Percentiles rank a stretch among this genome's conserved stretches.
Conservation (phyloP, 176 grass and related monocot genomes). For the Aegilops tauschii region DNA sequence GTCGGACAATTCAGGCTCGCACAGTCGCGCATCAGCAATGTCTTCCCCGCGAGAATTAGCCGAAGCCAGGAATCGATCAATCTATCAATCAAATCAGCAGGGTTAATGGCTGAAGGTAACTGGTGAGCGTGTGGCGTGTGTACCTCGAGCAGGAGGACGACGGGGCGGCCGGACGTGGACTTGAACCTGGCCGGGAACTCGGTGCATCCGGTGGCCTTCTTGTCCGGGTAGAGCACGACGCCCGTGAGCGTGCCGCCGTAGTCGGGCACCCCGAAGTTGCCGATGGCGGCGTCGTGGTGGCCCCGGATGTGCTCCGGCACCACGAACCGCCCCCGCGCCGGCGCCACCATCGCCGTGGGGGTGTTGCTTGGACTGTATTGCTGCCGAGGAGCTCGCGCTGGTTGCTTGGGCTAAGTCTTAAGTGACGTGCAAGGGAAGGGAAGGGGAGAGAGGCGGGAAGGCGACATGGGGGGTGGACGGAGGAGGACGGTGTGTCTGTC, state of each 20-base stretch:
- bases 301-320: conserved; percentile 80
- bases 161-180: conserved; percentile 61
- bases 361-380: conserved; percentile 42
- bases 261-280: conserved; percentile 90
- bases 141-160: conserved; percentile 92
- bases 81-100: background rate
- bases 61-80: background rate
- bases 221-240: conserved; percentile 74
- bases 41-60: background rate
- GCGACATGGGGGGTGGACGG: background rate
- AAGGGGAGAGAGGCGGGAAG: background rate
- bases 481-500: background rate
- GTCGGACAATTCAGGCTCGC: no score
- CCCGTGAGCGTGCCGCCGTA: conserved; percentile 90
- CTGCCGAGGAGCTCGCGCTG: background rate
- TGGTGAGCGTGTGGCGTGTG: background rate
- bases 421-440: conserved; percentile 49
- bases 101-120: background rate
- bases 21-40: background rate
- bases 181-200: conserved; percentile 62
- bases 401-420: no score
- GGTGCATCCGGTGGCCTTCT: conserved; percentile 59
- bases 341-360: background rate
- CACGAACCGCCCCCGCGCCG: conserved; percentile 55
- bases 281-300: conserved; percentile 84